These are phyloP conservation scores for Fusarium haematococcum DNA, from an alignment of 2,329 filamentous ascomycete genomes.

Conservation along the genomic window DNA sequence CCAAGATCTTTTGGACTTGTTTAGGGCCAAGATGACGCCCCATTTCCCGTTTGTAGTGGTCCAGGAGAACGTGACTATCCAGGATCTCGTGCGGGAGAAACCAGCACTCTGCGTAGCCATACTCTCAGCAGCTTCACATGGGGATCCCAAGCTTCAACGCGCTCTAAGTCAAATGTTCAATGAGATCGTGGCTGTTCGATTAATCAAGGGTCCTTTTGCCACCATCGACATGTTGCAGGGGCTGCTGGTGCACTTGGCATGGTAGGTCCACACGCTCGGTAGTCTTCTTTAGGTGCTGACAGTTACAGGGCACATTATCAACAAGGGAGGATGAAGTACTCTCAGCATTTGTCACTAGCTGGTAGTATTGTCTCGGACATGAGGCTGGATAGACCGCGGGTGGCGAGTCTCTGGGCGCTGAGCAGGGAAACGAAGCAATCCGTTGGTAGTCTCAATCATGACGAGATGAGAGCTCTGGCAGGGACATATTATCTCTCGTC, in stretches of 20 bases:
- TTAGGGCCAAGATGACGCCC: slow-evolving; percentile 40
- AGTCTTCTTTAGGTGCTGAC: slow-evolving; percentile 16
- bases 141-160: slow-evolving; percentile 40
- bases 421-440: slow-evolving; percentile 35
- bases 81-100: slow-evolving; percentile 35
- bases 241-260: slow-evolving; percentile 47
- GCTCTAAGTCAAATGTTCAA: slow-evolving; percentile 44
- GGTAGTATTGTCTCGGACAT: slow-evolving; percentile 48
- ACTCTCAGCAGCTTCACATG: slow-evolving; percentile 41
- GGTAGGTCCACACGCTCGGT: slow-evolving; percentile 31
- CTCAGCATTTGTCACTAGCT: slow-evolving; percentile 47
- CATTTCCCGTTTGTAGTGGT: slow-evolving; percentile 48
- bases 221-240: slow-evolving; percentile 48
- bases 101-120: slow-evolving; percentile 46
- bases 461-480: slow-evolving; percentile 47
- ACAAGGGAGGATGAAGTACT: slow-evolving; percentile 43
- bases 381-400: slow-evolving; percentile 45
- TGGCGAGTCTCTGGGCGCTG: slow-evolving; percentile 45
- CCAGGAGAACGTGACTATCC: slow-evolving; percentile 24
- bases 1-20: slow-evolving; percentile 42
- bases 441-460: slow-evolving; percentile 33
- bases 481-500: slow-evolving; percentile 50
- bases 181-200: slow-evolving; percentile 38
- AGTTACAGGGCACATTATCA: slow-evolving; percentile 48
- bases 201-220: slow-evolving; percentile 42